A percentile compares a stretch with the other conserved stretches of the same genome.
phyloP scores from a whole-genome alignment of 768 basidiomycete genomes.

The Gloeostereum incarnatum region DNA sequence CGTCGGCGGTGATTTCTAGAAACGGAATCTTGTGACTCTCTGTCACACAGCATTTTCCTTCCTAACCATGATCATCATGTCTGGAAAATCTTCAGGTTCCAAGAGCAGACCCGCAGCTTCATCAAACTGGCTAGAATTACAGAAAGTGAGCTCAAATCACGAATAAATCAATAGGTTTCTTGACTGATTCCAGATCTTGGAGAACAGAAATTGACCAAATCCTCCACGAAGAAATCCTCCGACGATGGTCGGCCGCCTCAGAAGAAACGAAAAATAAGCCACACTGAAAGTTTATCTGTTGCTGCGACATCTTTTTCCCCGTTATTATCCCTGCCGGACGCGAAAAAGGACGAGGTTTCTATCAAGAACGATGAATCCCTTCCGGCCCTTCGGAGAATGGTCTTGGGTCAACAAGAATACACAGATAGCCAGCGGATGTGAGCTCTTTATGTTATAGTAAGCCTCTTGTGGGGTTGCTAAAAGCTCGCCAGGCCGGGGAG shows the following conservation, averaged over 20 bases:
- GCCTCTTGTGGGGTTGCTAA: background rate
- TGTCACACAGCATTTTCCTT: too few species aligned
- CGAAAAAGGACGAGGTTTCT: too few species aligned
- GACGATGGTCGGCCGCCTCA: too few species aligned
- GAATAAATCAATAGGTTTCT: background rate
- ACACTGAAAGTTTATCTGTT: background rate
- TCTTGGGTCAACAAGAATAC: background rate
- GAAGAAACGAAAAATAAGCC: background rate
- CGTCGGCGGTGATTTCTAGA: too few species aligned
- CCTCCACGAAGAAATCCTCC: background rate
- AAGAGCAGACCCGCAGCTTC: too few species aligned
- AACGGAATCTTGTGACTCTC: too few species aligned
- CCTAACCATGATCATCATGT: too few species aligned
- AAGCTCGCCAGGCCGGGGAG: slow-evolving; percentile 45
- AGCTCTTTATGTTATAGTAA: too few species aligned
- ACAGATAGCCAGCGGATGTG: background rate
- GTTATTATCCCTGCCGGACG: background rate
- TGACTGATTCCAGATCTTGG: background rate
- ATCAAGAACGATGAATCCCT: too few species aligned
- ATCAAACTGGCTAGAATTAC: slow-evolving; percentile 51
- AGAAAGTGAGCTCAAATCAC: slow-evolving; percentile 30
- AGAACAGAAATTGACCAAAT: background rate
- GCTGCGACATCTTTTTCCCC: background rate
- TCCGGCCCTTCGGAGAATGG: background rate
- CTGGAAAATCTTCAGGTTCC: too few species aligned